Base-by-base conservation (phyloP, 768 basidiomycete genomes). In the Rossbeevera mucosa region DNA sequence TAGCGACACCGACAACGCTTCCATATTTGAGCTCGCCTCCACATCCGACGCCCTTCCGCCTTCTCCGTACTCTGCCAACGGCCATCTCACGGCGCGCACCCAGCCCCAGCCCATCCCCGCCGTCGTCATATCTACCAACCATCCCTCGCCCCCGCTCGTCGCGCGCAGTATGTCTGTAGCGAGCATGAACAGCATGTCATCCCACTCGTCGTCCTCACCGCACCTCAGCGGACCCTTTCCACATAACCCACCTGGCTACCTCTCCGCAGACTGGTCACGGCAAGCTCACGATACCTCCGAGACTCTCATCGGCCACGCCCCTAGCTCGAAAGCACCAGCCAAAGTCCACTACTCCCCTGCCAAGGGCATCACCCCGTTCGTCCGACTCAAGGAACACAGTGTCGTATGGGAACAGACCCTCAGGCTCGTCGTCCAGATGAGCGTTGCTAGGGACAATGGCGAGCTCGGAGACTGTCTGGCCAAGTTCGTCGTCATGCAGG, bases 401-500 rank as follows among this genome's bases (percentile, higher is more conserved):
- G 81, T 85, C 12, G 64, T 66, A 9, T 91, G 86, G 85, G 77
- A 79, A 6, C 76, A 82, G 48, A 69, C 73, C 0, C 72, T 90
- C 18, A 74, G 78, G 31, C 74, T 82, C 5, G 69, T 80, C 3
- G 74, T 89, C 13, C 80, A 84, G 54, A 75, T 80, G 67, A 78
- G 80, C 54, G 74, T 90, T 7, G 78, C 82, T 44, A 75, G 83
- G 36, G 75, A 80, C 44, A 68, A 68, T 21, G 61, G 56, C 24
- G 71, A 71, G 38, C 72, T 91, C 4, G 38, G 76, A 77, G n/a
- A 80, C 24, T 70, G 75, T 60, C 79, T 80, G 11, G 76, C 88
- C 53, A 88, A 85, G 67, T 73, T 91, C 4, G 75, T 80, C 22
- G 78, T 89, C 29, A 76, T 83, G 67, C 77, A 79, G 76, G 76